Conservation (phyloP, 139 green algal genomes). For the Pleodorina starrii region DNA sequence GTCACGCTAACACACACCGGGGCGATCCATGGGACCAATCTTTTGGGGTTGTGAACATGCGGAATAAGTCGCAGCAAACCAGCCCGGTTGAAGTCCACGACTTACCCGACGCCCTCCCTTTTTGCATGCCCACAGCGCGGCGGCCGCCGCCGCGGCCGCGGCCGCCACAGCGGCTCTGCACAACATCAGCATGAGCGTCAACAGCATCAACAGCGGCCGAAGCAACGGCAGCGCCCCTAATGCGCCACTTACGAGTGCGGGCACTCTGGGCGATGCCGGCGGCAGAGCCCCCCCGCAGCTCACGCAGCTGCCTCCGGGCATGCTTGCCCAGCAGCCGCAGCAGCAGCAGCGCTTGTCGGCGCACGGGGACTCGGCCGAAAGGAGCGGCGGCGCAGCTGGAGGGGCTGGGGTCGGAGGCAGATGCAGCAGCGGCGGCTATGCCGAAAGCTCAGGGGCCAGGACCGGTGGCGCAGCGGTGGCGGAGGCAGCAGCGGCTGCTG, state of each 20-base stretch:
- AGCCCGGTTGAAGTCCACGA: too few relatives aligned
- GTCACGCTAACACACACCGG: too few relatives aligned
- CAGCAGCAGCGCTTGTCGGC: not conserved
- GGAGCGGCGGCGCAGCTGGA: not conserved
- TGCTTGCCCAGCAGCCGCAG: not conserved
- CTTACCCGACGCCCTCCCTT: too few relatives aligned
- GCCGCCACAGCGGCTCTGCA: not conserved
- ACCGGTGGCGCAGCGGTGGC: not conserved
- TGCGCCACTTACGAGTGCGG: not conserved
- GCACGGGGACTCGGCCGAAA: not conserved
- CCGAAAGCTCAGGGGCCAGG: not conserved
- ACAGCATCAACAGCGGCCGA: not conserved
- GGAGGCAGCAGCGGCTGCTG: not conserved
- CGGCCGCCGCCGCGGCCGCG: not conserved
- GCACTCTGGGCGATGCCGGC: not conserved
- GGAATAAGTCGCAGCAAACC: too few relatives aligned
- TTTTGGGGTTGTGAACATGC: too few relatives aligned
- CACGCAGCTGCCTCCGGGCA: not conserved
- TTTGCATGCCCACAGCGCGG: not conserved
- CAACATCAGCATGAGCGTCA: conserved; percentile 35
- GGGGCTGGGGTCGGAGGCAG: not conserved
- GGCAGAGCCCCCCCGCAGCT: not conserved
- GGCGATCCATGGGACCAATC: too few relatives aligned
- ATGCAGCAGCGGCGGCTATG: not conserved
- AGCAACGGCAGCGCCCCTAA: not conserved